phyloP scores from a whole-genome alignment of 2,329 filamentous ascomycete genomes.

The Claviceps fusiformis region DNA sequence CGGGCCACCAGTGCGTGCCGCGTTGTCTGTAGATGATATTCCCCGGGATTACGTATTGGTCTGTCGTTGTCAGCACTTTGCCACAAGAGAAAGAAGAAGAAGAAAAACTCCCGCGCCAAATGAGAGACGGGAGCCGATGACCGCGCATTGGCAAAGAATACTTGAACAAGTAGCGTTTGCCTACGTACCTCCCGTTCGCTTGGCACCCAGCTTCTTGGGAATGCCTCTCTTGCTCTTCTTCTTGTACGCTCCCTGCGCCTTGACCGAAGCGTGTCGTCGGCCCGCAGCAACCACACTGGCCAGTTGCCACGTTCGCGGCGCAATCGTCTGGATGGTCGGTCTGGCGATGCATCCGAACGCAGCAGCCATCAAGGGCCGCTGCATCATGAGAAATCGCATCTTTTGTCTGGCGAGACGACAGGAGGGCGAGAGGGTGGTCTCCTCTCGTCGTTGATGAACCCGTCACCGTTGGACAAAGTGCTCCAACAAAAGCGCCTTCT shows the following conservation, averaged over 20 bases:
- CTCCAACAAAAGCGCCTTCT: not conserved
- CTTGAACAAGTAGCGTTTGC: not conserved
- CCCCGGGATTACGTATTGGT: slow-evolving; percentile 85
- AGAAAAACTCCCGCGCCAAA: not conserved
- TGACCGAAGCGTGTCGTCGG: slow-evolving; percentile 43
- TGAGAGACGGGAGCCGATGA: no score
- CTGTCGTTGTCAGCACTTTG: slow-evolving; percentile 26
- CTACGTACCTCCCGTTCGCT: slow-evolving; percentile 69
- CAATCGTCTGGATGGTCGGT: not conserved
- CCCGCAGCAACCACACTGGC: slow-evolving; percentile 32
- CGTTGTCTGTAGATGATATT: slow-evolving; percentile 98
- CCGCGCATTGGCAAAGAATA: no score
- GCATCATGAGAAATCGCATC: slow-evolving; percentile 34
- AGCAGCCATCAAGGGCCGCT: slow-evolving; percentile 31
- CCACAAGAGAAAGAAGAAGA: not conserved
- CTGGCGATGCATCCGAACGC: slow-evolving; percentile 8
- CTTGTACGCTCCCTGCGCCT: slow-evolving; percentile 57
- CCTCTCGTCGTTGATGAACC: not conserved
- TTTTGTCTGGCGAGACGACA: slow-evolving; percentile 8
- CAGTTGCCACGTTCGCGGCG: slow-evolving; percentile 13
- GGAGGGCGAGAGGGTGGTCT: not conserved
- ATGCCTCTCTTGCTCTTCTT: slow-evolving; percentile 44
- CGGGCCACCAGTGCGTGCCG: slow-evolving; percentile 86
- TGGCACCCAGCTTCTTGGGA: slow-evolving; percentile 80
- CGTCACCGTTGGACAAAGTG: not conserved